These are phyloP conservation scores for Alternaria incomplexa DNA, from an alignment of 2,329 filamentous ascomycete species.

Conservation along the genomic window DNA sequence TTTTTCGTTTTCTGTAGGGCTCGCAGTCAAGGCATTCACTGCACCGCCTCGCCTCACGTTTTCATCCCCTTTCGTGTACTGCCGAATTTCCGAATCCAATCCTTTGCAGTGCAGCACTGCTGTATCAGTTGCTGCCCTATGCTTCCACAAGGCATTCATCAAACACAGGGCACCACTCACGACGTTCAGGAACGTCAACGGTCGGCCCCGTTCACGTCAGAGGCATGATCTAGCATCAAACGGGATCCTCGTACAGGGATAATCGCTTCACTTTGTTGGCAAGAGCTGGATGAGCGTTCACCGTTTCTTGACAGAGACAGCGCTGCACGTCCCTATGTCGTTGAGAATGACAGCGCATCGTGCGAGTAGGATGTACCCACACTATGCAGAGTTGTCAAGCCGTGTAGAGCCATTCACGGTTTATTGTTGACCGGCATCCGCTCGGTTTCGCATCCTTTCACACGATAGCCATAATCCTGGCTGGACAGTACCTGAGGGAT, in stretches of 20 bases:
- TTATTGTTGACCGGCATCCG: background rate
- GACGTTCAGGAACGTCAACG: background rate
- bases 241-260: background rate
- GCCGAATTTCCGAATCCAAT: background rate
- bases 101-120: background rate
- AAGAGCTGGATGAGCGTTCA: conserved; percentile 4
- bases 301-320: conserved; percentile 5
- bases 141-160: background rate
- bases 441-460: background rate
- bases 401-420: background rate
- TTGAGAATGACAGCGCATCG: conserved; percentile 13
- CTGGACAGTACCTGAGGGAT: conserved; percentile 1
- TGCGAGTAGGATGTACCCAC: background rate
- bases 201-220: conserved; percentile 1
- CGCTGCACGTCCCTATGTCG: conserved; percentile 1
- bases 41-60: background rate
- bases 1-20: background rate
- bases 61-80: background rate
- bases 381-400: background rate
- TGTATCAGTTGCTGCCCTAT: background rate
- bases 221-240: background rate
- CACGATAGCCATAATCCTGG: background rate
- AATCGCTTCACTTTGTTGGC: conserved; percentile 2
- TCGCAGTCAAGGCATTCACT: background rate
- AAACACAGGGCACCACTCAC: conserved; percentile 1